A percentile compares a stretch with the other conserved stretches of the same genome.
Evolutionary conservation across 1,284 basidiomycete genomes (phyloP).

Genomic region (Ganoderma resinaceum): DNA sequence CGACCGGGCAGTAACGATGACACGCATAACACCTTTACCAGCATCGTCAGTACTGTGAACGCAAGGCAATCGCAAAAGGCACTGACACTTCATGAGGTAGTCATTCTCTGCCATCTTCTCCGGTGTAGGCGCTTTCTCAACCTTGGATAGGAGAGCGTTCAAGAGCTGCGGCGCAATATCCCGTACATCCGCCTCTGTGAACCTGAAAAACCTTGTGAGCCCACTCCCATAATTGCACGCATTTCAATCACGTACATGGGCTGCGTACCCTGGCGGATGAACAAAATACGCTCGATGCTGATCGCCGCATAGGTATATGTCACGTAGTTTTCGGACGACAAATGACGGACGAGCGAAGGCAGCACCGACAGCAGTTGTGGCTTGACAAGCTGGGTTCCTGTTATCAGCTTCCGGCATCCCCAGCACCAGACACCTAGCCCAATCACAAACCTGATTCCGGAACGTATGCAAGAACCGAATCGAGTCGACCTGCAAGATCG

Average conservation of each 20-base stretch:
- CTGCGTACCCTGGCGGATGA: conserved; percentile 81
- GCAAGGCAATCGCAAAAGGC: background rate
- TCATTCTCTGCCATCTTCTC: conserved; percentile 99
- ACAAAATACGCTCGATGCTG: conserved; percentile 88
- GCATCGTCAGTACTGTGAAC: background rate
- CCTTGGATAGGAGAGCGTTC: conserved; percentile 80
- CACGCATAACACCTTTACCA: conserved; percentile 84
- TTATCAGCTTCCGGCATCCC: background rate
- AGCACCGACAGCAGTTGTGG: conserved; percentile 92
- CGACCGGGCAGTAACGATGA: conserved; percentile 89
- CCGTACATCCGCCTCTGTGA: conserved; percentile 86
- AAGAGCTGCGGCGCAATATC: conserved; percentile 83
- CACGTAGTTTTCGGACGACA: conserved; percentile 84
- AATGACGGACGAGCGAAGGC: conserved; percentile 87
- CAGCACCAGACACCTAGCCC: background rate
- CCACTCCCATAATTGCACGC: background rate
- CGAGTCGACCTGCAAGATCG: conserved; percentile 95
- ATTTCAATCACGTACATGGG: conserved; percentile 44
- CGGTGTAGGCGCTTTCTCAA: conserved; percentile 84
- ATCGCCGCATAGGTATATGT: conserved; percentile 91
- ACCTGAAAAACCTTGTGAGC: conserved; percentile 53
- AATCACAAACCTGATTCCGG: conserved; percentile 81
- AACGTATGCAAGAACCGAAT: conserved; percentile 96
- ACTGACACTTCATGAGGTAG: conserved; percentile 93
- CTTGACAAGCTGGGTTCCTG: conserved; percentile 79